Percentiles rank a stretch among this genome's conserved stretches.
These are phyloP conservation scores for Phytophthora idaei DNA, from an alignment of 352 stramenopile species.

Conservation along the genomic window DNA sequence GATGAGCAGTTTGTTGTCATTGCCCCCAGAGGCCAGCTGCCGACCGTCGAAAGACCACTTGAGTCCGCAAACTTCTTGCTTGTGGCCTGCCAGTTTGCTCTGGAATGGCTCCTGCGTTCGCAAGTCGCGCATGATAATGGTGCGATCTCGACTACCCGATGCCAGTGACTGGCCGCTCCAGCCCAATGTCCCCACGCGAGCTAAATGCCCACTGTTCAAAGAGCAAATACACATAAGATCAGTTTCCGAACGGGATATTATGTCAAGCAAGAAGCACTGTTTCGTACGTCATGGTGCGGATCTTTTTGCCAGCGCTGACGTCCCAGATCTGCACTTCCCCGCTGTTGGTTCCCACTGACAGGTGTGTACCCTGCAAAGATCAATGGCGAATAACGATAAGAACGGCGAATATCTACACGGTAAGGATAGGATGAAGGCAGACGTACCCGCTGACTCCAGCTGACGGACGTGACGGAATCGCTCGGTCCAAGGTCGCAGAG, in stretches of 20 bases:
- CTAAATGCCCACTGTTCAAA: constrained; percentile 80
- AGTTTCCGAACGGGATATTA: neutral
- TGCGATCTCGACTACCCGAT: constrained; percentile 94
- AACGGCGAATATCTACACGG: neutral
- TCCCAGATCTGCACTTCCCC: constrained; percentile 97
- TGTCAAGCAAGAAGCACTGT: neutral
- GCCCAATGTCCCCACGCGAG: constrained; percentile 92
- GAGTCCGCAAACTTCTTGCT: constrained; percentile 94
- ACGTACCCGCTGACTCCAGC: constrained; percentile 91
- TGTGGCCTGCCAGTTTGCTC: constrained; percentile 69
- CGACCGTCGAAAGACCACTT: constrained; percentile 96
- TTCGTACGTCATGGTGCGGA: constrained; percentile 89
- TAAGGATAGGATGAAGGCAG: neutral
- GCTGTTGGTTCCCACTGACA: constrained; percentile 94
- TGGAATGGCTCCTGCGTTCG: constrained; percentile 65
- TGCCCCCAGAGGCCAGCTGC: constrained; percentile 94
- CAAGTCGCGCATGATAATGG: constrained; percentile 94
- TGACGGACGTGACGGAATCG: constrained; percentile 93
- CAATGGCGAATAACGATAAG: constrained; percentile 7
- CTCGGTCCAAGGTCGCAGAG: constrained; percentile 84
- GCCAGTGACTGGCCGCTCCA: constrained; percentile 92
- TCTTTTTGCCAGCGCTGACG: constrained; percentile 80
- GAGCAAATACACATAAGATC: constrained; percentile 9
- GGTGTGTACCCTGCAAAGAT: constrained; percentile 75
- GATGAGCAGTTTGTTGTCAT: constrained; percentile 99